A percentile compares a stretch with the other conserved stretches of the same genome.
These are phyloP conservation scores for Saussurea involucrata DNA, from an alignment of 129 eudicot species.

Conservation along the genomic window DNA sequence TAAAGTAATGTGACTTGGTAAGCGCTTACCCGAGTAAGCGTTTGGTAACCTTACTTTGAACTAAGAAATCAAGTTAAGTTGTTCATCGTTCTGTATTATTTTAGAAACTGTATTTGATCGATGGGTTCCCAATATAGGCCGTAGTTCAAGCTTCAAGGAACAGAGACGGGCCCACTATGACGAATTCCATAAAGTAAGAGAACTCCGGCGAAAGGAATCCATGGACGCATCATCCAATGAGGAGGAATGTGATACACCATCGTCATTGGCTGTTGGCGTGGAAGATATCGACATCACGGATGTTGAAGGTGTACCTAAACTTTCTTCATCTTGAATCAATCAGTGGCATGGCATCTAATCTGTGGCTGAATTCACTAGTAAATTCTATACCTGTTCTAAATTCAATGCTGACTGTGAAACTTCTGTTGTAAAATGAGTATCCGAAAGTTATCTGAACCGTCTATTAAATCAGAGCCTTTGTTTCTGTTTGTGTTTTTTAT, in stretches of 20 bases:
- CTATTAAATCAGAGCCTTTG: too few species aligned
- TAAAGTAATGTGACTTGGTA: too few species aligned
- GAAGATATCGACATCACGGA: constrained; percentile 48
- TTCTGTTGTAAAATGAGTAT: constrained; percentile 17
- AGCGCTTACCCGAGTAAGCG: too few species aligned
- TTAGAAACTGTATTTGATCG: background rate
- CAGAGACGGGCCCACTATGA: constrained; percentile 88
- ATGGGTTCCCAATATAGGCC: constrained; percentile 15
- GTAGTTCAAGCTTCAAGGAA: constrained; percentile 65
- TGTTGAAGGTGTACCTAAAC: constrained; percentile 10
- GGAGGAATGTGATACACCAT: constrained; percentile 37
- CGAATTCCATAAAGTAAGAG: constrained; percentile 76
- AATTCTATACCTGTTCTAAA: background rate
- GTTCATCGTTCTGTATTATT: background rate
- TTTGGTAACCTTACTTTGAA: too few species aligned
- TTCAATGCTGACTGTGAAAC: background rate
- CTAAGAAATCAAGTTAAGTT: background rate
- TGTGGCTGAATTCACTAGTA: background rate
- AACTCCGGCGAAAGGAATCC: constrained; percentile 61
- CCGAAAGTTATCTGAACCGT: background rate
- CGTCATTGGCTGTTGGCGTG: constrained; percentile 47
- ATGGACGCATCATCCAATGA: constrained; percentile 47
- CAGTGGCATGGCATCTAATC: background rate
- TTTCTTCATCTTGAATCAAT: background rate
- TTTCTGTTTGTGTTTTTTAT: too few species aligned